Evolutionary conservation across 345 rosid species (phyloP), one percentile per base, ranked within the genome.

Genomic region (Melaleuca alternifolia): DNA sequence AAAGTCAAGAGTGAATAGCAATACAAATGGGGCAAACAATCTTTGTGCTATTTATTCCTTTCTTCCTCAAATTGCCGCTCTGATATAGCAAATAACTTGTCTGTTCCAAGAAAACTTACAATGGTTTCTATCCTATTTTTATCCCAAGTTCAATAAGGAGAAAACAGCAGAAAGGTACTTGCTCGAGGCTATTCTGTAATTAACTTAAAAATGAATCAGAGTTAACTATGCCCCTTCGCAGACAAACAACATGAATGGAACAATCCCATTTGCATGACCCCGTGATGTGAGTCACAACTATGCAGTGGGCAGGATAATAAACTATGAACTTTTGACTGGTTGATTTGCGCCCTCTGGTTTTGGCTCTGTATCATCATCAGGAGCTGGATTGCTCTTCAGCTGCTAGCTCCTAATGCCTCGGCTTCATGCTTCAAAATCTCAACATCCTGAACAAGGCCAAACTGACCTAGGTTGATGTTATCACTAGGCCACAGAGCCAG

Each of bases 401-500:
- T 33, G 77, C 46, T 41, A 37, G 46, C 12, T 65, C 46, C 46
- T 33, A 37, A 16, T 65, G 77, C 79, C 24, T 71, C 79, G 8
- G 46, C 79, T 71, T 71, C 79, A 71, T 33, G 48, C 79, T 9
- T 33, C 46, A 9, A 71, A 71, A 71, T 71, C 79, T 71, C 6
- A 6, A 71, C 33, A 71, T 71, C 79, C 79, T 24, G 46, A 71
- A 71, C 46, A 33, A 71, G 79, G 79, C 24, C 37, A 6, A 33
- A 65, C 46, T 8, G 33, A 65, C 48, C 46, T 30, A 3, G 59
- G 79, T 23, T 18, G 57, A 28, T 28, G 10, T 26, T 23, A 16
- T 30, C 61, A 20, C 86, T 87, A 86, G 56, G 85, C 88, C 71
- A 88, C 87, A 50, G 92, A 54, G 8, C 51, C 82, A 51, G 82